Evolutionary conservation across 805 yeast genomes (phyloP).

Genomic region (Spathaspora arborariae): DNA sequence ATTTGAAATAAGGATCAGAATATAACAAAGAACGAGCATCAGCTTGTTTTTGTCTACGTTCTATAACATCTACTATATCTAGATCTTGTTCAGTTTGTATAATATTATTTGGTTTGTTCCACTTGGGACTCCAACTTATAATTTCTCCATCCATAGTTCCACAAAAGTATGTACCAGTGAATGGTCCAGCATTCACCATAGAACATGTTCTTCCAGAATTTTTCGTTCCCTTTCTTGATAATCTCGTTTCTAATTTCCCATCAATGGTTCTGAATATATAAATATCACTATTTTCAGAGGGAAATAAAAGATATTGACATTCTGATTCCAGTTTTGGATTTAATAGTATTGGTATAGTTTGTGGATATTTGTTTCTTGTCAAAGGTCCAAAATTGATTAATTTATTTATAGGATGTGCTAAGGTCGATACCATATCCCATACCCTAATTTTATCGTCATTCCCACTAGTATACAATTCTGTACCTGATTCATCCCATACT

Average conservation of each 20-base stretch:
- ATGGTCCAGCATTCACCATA: constrained; percentile 45
- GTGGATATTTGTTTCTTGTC: constrained; percentile 57
- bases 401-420: constrained; percentile 49
- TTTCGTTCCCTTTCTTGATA: constrained; percentile 43
- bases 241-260: constrained; percentile 59
- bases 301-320: constrained; percentile 58
- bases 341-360: constrained; percentile 48
- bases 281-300: constrained; percentile 74
- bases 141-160: constrained; percentile 71
- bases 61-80: neutral
- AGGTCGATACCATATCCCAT: constrained; percentile 58
- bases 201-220: constrained; percentile 46
- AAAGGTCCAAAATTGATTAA: constrained; percentile 75
- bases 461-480: constrained; percentile 61
- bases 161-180: constrained; percentile 45
- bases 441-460: constrained; percentile 75
- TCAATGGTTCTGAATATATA: constrained; percentile 54
- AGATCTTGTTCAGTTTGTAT: neutral
- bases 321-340: constrained; percentile 51
- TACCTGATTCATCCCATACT: constrained; percentile 68
- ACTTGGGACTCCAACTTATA: constrained; percentile 45
- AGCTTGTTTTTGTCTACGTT: neutral
- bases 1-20: constrained; percentile 1
- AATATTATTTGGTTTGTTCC: constrained; percentile 11
- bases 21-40: neutral